Percentiles rank a stretch among this genome's conserved stretches.
Evolutionary conservation across 805 yeast genomes (phyloP).

Genomic region (Grigorovia jiainica): DNA sequence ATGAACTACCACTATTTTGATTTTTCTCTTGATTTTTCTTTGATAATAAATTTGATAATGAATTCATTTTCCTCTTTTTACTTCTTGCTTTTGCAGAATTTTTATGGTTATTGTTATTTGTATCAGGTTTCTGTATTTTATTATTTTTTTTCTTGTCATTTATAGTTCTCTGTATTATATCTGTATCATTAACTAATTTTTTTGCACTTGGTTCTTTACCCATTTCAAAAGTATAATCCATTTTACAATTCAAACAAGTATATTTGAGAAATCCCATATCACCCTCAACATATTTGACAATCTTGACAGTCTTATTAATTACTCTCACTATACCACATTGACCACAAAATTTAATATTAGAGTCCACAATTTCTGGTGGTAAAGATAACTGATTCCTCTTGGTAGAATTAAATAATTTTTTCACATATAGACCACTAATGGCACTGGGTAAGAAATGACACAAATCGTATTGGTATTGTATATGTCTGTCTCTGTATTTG

Average conservation of each 20-base stretch:
- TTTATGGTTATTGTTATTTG: conserved; percentile 5
- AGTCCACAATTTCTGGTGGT: conserved; percentile 14
- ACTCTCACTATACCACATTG: conserved; percentile 24
- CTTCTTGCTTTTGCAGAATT: conserved; percentile 31
- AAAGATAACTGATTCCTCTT: conserved; percentile 21
- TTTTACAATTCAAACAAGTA: conserved; percentile 24
- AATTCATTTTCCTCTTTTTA: conserved; percentile 39
- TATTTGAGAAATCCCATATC: conserved; percentile 6
- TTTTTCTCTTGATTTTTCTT: conserved; percentile 33
- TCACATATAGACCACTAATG: conserved; percentile 24
- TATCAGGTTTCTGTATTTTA: neutral
- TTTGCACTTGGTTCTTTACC: neutral
- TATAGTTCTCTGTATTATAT: no score
- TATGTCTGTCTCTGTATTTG: conserved; percentile 18
- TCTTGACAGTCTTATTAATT: conserved; percentile 19
- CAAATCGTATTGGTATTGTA: conserved; percentile 22
- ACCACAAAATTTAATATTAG: conserved; percentile 24
- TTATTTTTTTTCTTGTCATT: neutral
- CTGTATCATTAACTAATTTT: no score
- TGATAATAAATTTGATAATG: conserved; percentile 34
- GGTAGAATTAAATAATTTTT: conserved; percentile 23
- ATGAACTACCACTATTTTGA: conserved; percentile 10
- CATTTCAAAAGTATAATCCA: conserved; percentile 10
- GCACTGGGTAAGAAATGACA: conserved; percentile 19
- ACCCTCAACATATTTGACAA: neutral